phyloP scores from a whole-genome alignment of 495 filamentous ascomycete genomes.

The Usnea hakonensis region DNA sequence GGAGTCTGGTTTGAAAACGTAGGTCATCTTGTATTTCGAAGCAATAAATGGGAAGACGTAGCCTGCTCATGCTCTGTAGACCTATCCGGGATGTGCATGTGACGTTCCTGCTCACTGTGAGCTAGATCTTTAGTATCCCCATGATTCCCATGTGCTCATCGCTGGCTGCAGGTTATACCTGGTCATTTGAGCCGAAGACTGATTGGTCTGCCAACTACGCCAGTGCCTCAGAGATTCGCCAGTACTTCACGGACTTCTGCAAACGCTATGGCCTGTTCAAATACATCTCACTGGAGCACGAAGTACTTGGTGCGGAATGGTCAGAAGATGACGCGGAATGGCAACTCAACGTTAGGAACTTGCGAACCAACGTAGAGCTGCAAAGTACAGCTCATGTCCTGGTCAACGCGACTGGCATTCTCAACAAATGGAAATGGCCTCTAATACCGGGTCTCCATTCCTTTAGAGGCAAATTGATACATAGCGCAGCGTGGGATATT shows the following conservation, averaged over 20 bases:
- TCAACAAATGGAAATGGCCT: slow-evolving; percentile 53
- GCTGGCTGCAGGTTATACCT: slow-evolving; percentile 48
- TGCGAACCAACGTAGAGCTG: slow-evolving; percentile 30
- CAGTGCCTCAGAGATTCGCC: slow-evolving; percentile 47
- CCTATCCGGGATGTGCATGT: slow-evolving; percentile 37
- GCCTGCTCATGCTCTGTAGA: not conserved
- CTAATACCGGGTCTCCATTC: slow-evolving; percentile 44
- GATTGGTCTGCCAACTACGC: slow-evolving; percentile 56
- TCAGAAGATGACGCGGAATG: slow-evolving; percentile 37
- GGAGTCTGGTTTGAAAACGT: slow-evolving; percentile 70
- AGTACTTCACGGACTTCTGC: slow-evolving; percentile 44
- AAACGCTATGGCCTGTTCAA: slow-evolving; percentile 37
- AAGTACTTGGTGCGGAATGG: slow-evolving; percentile 36
- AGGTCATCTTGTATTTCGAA: too few species aligned
- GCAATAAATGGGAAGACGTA: too few species aligned
- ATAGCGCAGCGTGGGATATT: slow-evolving; percentile 48
- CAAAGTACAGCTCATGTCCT: slow-evolving; percentile 47
- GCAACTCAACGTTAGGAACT: slow-evolving; percentile 42
- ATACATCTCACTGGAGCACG: slow-evolving; percentile 35
- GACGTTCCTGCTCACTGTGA: slow-evolving; percentile 40
- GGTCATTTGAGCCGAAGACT: slow-evolving; percentile 43
- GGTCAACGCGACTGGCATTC: slow-evolving; percentile 47
- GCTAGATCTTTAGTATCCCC: too few species aligned
- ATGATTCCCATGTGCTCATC: too few species aligned
- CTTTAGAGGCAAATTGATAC: slow-evolving; percentile 48